Percentiles rank a stretch among this genome's conserved stretches.
Conservation (phyloP, 495 filamentous ascomycete species). For the Hypoxylon rickii region DNA sequence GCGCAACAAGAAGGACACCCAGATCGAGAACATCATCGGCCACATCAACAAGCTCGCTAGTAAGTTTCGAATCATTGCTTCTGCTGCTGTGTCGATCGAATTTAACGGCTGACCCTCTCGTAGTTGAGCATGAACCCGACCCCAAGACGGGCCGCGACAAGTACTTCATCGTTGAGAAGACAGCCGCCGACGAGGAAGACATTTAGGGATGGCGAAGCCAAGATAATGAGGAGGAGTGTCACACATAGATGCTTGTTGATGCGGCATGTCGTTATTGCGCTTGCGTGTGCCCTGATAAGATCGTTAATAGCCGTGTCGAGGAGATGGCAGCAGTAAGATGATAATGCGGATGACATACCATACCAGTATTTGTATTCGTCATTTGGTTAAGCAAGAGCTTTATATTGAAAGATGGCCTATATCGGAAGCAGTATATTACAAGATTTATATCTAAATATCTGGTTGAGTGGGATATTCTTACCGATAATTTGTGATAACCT, state of each 20-base stretch:
- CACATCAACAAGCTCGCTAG: constrained; percentile 66
- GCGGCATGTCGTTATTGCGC: neutral
- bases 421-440: no score
- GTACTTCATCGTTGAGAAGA: constrained; percentile 64
- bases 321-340: neutral
- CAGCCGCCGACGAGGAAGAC: constrained; percentile 69
- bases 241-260: neutral
- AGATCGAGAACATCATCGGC: constrained; percentile 80
- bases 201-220: constrained; percentile 9
- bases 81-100: neutral
- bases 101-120: constrained; percentile 38
- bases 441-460: no score
- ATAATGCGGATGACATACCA: constrained; percentile 3
- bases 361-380: neutral
- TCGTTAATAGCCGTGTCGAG: neutral
- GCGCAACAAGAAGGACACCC: constrained; percentile 71
- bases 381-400: no score
- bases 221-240: neutral
- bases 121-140: constrained; percentile 65
- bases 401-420: no score
- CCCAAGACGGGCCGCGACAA: constrained; percentile 59
- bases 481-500: no score
- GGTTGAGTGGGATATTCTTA: no score
- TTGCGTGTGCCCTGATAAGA: neutral
- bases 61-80: constrained; percentile 14